phyloP scores from a whole-genome alignment of 1,284 basidiomycete genomes.

The Cutaneotrichosporon spelunceum region DNA sequence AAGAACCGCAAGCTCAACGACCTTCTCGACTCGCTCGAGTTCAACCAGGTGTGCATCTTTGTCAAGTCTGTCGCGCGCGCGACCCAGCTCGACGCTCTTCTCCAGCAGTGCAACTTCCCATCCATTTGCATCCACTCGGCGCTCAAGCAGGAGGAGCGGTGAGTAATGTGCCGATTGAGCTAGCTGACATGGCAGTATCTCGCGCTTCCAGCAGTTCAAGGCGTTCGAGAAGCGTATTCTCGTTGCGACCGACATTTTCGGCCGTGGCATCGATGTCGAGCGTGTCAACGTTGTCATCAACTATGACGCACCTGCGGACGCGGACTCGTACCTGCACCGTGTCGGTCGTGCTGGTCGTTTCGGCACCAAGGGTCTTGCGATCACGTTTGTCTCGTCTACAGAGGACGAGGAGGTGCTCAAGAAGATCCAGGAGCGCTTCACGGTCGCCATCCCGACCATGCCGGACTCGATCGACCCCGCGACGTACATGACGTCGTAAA shows the following conservation, averaged over 20 bases:
- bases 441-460: conserved; percentile 51
- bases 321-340: conserved; percentile 97
- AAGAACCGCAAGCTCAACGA: conserved; percentile 99
- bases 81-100: conserved; percentile 90
- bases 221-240: conserved; percentile 98
- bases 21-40: conserved; percentile 91
- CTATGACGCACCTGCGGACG: conserved; percentile 93
- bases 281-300: conserved; percentile 96
- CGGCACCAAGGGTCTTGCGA: conserved; percentile 98
- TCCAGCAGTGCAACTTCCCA: conserved; percentile 98
- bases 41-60: conserved; percentile 99
- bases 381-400: conserved; percentile 91
- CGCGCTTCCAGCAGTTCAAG: conserved; percentile 98
- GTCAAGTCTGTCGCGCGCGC: conserved; percentile 97
- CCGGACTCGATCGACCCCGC: conserved; percentile 49
- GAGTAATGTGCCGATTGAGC: conserved; percentile 52
- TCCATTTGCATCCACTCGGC: conserved; percentile 97
- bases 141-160: conserved; percentile 89
- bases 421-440: conserved; percentile 54
- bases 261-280: conserved; percentile 95
- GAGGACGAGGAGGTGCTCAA: conserved; percentile 85
- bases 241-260: conserved; percentile 96
- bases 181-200: conserved; percentile 61
- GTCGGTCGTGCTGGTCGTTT: conserved; percentile 99
- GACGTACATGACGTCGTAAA: conserved; percentile 49